phyloP scores from a whole-genome alignment of 2,329 filamentous ascomycete genomes.

The Calonectria hawksworthii region DNA sequence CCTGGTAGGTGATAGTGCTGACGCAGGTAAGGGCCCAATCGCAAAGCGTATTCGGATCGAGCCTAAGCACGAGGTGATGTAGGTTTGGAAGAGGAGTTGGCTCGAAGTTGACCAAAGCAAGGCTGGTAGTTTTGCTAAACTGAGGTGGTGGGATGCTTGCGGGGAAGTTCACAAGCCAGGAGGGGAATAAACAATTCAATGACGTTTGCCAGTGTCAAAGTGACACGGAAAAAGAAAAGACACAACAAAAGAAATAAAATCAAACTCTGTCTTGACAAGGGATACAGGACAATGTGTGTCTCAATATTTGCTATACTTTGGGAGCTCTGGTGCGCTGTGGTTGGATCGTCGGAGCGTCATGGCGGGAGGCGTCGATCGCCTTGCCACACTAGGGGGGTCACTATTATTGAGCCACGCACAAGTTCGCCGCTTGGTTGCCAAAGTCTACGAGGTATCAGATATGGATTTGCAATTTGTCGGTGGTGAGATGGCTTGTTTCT shows the following conservation, averaged over 20 bases:
- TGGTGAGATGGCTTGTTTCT: constrained; percentile 3
- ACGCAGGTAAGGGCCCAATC: constrained; percentile 12
- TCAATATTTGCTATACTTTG: constrained; percentile 4
- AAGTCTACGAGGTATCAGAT: background rate
- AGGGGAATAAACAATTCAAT: constrained; percentile 6
- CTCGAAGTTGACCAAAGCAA: background rate
- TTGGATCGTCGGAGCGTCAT: constrained; percentile 18
- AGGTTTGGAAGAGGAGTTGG: constrained; percentile 7
- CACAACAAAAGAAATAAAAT: background rate
- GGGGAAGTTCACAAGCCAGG: background rate
- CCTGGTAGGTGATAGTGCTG: constrained; percentile 5
- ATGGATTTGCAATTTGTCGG: background rate
- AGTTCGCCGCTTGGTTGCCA: background rate
- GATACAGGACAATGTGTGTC: background rate
- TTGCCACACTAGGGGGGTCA: constrained; percentile 1
- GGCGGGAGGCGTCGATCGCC: constrained; percentile 21
- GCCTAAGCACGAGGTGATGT: background rate
- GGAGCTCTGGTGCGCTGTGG: background rate
- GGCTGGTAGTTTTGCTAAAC: background rate
- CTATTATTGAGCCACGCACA: constrained; percentile 7
- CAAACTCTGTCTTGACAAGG: background rate
- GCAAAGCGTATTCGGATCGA: constrained; percentile 12
- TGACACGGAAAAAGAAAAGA: constrained; percentile 12
- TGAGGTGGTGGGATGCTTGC: background rate
- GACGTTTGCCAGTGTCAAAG: constrained; percentile 12